Evolutionary conservation across 2,329 filamentous ascomycete genomes (phyloP).

Genomic region (Microcyclosporella mali): DNA sequence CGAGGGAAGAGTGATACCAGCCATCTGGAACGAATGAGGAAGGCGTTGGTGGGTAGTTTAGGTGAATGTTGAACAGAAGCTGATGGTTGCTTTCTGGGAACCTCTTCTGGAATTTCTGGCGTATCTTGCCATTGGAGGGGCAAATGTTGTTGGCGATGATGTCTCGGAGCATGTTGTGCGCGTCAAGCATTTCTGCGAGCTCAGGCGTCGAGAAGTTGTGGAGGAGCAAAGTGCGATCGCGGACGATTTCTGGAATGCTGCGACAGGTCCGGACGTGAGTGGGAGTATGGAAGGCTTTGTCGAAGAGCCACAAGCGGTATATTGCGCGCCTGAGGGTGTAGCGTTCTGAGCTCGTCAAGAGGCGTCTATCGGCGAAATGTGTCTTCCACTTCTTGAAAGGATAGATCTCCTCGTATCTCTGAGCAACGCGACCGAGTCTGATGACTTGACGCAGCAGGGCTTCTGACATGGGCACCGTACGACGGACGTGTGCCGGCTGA

Average conservation of each 20-base stretch:
- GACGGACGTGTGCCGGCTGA: constrained; percentile 51
- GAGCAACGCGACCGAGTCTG: constrained; percentile 48
- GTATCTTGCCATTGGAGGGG: constrained; percentile 55
- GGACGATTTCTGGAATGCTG: constrained; percentile 40
- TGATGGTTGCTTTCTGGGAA: constrained; percentile 46
- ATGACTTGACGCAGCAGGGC: constrained; percentile 52
- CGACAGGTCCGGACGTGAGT: constrained; percentile 47
- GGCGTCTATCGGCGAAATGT: constrained; percentile 50
- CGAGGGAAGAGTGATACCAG: constrained; percentile 34
- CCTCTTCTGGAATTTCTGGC: constrained; percentile 53
- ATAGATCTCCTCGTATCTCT: constrained; percentile 56
- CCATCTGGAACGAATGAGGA: constrained; percentile 25
- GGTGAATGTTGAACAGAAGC: constrained; percentile 44
- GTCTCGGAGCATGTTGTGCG: constrained; percentile 50
- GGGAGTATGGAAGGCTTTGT: constrained; percentile 52
- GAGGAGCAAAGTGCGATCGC: constrained; percentile 50
- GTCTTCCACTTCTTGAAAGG: constrained; percentile 58
- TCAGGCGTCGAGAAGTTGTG: constrained; percentile 54
- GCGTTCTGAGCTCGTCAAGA: constrained; percentile 46
- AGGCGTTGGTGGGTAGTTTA: constrained; percentile 31
- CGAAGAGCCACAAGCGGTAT: constrained; percentile 57
- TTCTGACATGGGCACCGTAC: constrained; percentile 48
- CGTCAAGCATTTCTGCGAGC: constrained; percentile 55
- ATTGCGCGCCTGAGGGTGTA: constrained; percentile 50
- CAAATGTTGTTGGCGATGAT: constrained; percentile 54